Base-by-base conservation (phyloP, 352 stramenopile species). In the Globisporangium mamillatum region DNA sequence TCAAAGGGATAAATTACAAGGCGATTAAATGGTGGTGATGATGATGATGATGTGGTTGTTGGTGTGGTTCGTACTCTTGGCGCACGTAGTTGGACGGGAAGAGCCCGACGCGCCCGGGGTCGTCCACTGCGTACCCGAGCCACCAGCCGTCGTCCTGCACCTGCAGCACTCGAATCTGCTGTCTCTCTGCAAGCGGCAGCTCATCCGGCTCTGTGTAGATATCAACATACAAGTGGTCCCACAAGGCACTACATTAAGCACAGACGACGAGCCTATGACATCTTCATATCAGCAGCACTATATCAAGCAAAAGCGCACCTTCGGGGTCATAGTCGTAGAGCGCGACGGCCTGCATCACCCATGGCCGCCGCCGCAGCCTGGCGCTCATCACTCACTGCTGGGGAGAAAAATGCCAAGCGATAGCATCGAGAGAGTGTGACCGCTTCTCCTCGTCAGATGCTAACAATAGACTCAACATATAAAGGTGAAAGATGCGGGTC, bases 21-120 rank as follows among this genome's bases (percentile, higher is more conserved):
- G n/a, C n/a, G n/a, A n/a, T n/a, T n/a, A n/a, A n/a, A n/a, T n/a
- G n/a, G n/a, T n/a, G n/a, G n/a, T n/a, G n/a, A n/a, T n/a, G n/a
- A n/a, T n/a, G n/a, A n/a, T n/a, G n/a, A n/a, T n/a, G n/a, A n/a
- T 56, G 64, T 25, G 6, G 48, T 20, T 25, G 59, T 3, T n/a
- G 38, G 7, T 20, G 32, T 10, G n/a, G 5, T 12, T 56, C 59
- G 16, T 56, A 12, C 8, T 53, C 67, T 7, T 77, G 71, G 48
- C 83, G 74, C 14, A 90, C 83, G 66, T 91, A 90, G 68, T 91
- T 91, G 63, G 78, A 91, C 14, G 81, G 83, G 53, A 91, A 91
- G 36, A 89, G 67, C 1, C 81, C 81, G 6, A 81, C 27, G 18
- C 66, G 55, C 29, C 69, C 60, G 25, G 81, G 75, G 1, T 57